Evolutionary conservation across 768 basidiomycete genomes (phyloP), one percentile per base, ranked within the genome.

Genomic region (Hebeloma cylindrosporum): DNA sequence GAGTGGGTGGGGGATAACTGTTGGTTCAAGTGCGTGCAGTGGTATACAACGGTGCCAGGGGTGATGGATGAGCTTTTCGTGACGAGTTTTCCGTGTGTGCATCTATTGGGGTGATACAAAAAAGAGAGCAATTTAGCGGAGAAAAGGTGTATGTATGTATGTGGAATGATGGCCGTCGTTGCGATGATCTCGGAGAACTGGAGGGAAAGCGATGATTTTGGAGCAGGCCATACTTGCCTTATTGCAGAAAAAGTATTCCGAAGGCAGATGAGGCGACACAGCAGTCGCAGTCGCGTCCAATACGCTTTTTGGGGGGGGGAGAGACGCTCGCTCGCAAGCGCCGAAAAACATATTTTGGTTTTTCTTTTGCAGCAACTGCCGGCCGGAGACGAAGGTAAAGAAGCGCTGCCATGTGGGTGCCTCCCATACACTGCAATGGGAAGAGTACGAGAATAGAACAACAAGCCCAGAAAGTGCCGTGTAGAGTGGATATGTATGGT

Each of bases 61-160:
- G 30, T 34, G 28, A 32, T 26, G 36, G 17, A 38, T n/a, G 29
- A 27, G 25, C 43, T 42, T 48, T 48, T 54, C 51, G 34, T 45
- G 40, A 43, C 37, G 28, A 35, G 20, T 47, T 51, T 51, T 27
- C 26, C 14, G 22, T 33, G 47, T 41, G 45, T 31, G 51, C 49
- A 48, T 58, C 57, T 53, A 56, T n/a, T n/a, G n/a, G n/a, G 25
- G 49, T 13, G 29, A 17, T 13, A 42, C 46, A 51, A 60, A 54
- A 50, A 38, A 41, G 39, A 40, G 43, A 50, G 39, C 47, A 51
- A 40, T 16, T 22, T 32, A 22, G 43, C 33, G 37, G 9, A 40
- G 13, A 29, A n/a, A n/a, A n/a, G n/a, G n/a, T n/a, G n/a, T n/a
- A n/a, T n/a, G n/a, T n/a, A n/a, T n/a, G n/a, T n/a, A n/a, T n/a